phyloP scores from a whole-genome alignment of 163 green algal genomes.

The Dunaliella salina region DNA sequence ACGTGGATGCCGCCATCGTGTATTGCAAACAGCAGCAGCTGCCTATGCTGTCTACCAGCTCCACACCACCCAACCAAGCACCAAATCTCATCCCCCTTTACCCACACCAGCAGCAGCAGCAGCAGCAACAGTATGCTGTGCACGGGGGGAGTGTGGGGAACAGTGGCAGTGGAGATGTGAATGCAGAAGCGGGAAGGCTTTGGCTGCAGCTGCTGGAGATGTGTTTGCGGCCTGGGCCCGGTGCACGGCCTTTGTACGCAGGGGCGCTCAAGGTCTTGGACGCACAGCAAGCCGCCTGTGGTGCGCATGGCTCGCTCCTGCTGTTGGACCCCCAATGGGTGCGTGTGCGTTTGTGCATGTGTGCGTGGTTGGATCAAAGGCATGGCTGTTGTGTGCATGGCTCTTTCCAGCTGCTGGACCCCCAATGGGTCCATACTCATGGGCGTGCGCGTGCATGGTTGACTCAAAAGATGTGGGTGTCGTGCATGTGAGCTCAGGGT shows the following conservation, averaged over 20 bases:
- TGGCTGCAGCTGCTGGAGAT: conserved; percentile 33
- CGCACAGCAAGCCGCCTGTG: background rate
- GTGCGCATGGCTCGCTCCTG: background rate
- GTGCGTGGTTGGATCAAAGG: no score
- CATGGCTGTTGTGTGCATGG: no score
- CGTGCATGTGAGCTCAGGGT: no score
- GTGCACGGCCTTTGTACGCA: background rate
- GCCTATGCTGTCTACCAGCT: background rate
- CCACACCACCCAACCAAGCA: no score
- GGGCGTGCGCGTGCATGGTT: no score
- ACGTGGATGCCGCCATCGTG: conserved; percentile 35
- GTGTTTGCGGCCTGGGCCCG: background rate
- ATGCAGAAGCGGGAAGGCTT: background rate
- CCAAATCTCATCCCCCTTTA: no score
- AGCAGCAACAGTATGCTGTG: background rate
- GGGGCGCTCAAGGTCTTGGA: background rate
- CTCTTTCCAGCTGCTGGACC: no score
- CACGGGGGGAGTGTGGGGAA: no score
- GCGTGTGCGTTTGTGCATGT: background rate
- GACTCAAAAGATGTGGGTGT: no score
- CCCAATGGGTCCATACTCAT: no score
- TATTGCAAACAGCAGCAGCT: conserved; percentile 34
- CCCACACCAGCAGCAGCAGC: background rate
- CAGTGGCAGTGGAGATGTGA: background rate
- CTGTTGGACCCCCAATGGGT: background rate